Percentiles rank a stretch among this genome's conserved stretches.
Conservation (phyloP, 1,284 basidiomycete genomes). For the Melampsora larici-populina region DNA sequence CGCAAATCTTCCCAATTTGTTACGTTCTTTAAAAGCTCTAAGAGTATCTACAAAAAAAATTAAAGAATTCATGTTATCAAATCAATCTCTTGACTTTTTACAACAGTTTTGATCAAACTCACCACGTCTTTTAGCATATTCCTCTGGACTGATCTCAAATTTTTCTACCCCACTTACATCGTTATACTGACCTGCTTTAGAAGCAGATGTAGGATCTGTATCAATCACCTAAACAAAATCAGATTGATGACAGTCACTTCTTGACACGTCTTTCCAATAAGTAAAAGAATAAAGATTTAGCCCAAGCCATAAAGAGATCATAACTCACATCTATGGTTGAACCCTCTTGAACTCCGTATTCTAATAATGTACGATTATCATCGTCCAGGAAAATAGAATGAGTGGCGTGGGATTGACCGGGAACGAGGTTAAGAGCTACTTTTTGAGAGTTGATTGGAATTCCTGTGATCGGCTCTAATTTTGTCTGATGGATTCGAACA, state of each 20-base stretch:
- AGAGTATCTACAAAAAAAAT: constrained; percentile 68
- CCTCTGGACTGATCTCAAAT: constrained; percentile 79
- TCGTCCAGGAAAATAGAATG: constrained; percentile 18
- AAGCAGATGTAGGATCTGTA: constrained; percentile 5
- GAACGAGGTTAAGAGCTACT: constrained; percentile 9
- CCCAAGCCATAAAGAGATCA: neutral
- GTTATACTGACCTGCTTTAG: constrained; percentile 64
- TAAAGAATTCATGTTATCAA: neutral
- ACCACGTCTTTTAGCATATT: constrained; percentile 78
- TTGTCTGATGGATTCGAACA: neutral
- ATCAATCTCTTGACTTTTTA: no score
- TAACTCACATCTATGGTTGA: constrained; percentile 32
- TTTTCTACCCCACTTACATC: constrained; percentile 86
- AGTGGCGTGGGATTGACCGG: constrained; percentile 15
- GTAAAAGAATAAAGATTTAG: neutral
- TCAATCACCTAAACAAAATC: constrained; percentile 9
- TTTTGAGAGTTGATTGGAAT: constrained; percentile 24
- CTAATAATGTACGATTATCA: constrained; percentile 5
- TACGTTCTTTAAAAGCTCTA: constrained; percentile 78
- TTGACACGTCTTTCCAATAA: neutral
- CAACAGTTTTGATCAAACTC: no score
- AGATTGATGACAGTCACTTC: neutral
- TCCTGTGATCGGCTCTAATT: constrained; percentile 35
- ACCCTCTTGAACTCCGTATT: constrained; percentile 35
- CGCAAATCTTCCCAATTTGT: constrained; percentile 88